Evolutionary conservation across 257 asterid genomes (phyloP).

Genomic region (Apocynum venetum): DNA sequence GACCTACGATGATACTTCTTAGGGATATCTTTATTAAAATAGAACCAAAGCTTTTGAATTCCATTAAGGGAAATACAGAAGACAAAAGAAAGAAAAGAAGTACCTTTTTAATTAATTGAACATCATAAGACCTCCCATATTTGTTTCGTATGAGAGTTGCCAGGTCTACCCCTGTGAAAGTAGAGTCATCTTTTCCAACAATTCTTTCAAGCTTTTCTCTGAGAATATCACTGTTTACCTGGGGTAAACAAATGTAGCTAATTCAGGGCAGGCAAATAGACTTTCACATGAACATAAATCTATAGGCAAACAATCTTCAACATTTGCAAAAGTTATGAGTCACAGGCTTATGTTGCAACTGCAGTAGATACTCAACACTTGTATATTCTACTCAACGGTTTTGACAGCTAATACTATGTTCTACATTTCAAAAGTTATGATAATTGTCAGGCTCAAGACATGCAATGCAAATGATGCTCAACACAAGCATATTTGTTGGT

Average conservation of each 20-base stretch:
- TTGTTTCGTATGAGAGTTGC: slow-evolving; percentile 91
- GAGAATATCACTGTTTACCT: slow-evolving; percentile 55
- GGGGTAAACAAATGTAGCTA: slow-evolving; percentile 22
- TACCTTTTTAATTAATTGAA: slow-evolving; percentile 92
- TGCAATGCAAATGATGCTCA: not conserved
- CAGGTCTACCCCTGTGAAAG: slow-evolving; percentile 85
- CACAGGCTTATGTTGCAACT: not conserved
- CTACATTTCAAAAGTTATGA: not conserved
- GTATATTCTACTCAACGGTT: not conserved
- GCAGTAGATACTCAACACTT: not conserved
- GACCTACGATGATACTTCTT: not conserved
- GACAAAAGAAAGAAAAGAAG: slow-evolving; percentile 15
- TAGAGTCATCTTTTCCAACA: slow-evolving; percentile 77
- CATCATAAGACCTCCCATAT: slow-evolving; percentile 93
- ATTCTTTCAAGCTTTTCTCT: slow-evolving; percentile 75
- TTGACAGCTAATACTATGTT: not conserved
- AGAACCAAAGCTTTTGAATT: not conserved
- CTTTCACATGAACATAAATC: not conserved
- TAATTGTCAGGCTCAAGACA: not conserved
- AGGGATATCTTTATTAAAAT: not conserved
- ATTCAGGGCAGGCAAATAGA: slow-evolving; percentile 9
- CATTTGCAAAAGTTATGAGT: not conserved
- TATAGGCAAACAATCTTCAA: not conserved
- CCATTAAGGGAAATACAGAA: not conserved
- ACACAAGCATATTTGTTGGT: not conserved